phyloP scores from a whole-genome alignment of 257 asterid species.

The Paulownia fortunei region DNA sequence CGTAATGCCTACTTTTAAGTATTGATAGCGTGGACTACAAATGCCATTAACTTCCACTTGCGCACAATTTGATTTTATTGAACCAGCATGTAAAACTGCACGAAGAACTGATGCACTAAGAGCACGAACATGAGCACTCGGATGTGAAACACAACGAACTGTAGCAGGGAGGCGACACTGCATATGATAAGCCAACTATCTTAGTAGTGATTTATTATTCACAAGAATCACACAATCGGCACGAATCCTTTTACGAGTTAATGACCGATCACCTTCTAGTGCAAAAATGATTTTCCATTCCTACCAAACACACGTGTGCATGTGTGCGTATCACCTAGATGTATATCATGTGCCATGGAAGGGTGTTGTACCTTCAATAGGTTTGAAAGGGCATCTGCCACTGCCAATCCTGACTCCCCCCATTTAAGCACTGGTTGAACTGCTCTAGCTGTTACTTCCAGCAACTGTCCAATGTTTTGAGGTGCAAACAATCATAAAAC shows the following conservation, averaged over 20 bases:
- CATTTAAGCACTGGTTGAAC: conserved; percentile 69
- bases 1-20: conserved; percentile 40
- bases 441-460: conserved; percentile 86
- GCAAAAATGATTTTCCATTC: too few relatives aligned
- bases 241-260: too few relatives aligned
- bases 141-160: conserved; percentile 77
- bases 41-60: conserved; percentile 39
- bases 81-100: conserved; percentile 56
- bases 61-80: conserved; percentile 42
- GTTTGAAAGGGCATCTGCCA: conserved; percentile 74
- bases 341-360: neutral
- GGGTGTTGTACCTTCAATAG: conserved; percentile 65
- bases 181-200: conserved; percentile 28
- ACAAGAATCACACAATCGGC: neutral
- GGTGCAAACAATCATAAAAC: conserved; percentile 11
- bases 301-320: neutral
- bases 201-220: conserved; percentile 20
- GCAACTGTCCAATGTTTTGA: conserved; percentile 50
- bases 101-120: conserved; percentile 82
- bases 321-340: neutral
- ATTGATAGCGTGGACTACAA: conserved; percentile 44
- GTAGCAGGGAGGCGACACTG: conserved; percentile 87
- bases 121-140: conserved; percentile 88
- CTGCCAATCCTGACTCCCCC: conserved; percentile 82
- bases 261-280: too few relatives aligned